phyloP scores from a whole-genome alignment of 169 alveolate species.

The Besnoitia besnoiti region DNA sequence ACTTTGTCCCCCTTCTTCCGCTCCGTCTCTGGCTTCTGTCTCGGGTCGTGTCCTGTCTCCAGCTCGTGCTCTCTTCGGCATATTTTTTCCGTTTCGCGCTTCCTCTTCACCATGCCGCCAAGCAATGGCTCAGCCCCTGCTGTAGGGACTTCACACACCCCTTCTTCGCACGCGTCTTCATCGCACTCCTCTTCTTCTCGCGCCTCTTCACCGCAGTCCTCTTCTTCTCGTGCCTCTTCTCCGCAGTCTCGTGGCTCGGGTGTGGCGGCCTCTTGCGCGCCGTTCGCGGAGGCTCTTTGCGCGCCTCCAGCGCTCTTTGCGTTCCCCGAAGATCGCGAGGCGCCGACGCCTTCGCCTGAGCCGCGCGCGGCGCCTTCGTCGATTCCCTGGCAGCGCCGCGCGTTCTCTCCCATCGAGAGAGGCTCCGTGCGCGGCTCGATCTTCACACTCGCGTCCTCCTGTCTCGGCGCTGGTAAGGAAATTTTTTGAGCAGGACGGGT shows the following conservation, averaged over 20 bases:
- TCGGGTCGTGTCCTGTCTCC: too few species aligned
- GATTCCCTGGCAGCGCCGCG: not conserved
- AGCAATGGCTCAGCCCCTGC: too few species aligned
- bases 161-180: not conserved
- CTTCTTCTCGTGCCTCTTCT: not conserved
- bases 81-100: too few species aligned
- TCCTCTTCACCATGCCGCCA: too few species aligned
- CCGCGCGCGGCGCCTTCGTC: not conserved
- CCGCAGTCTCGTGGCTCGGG: not conserved
- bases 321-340: too few species aligned
- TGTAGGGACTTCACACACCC: not conserved
- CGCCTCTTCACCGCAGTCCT: not conserved
- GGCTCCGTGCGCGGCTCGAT: not conserved
- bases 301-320: too few species aligned
- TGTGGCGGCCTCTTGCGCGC: not conserved
- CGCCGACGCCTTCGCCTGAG: too few species aligned
- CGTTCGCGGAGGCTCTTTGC: too few species aligned
- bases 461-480: not conserved
- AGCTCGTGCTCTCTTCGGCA: too few species aligned
- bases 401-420: constrained; percentile 5
- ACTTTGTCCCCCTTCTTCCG: too few species aligned
- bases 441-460: constrained; percentile 10
- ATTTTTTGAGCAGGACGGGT: too few species aligned
- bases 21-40: too few species aligned
- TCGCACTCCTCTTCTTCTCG: not conserved